These are phyloP conservation scores for Thermothielavioides terrestris DNA, from an alignment of 495 filamentous ascomycete genomes.

Conservation along the genomic window DNA sequence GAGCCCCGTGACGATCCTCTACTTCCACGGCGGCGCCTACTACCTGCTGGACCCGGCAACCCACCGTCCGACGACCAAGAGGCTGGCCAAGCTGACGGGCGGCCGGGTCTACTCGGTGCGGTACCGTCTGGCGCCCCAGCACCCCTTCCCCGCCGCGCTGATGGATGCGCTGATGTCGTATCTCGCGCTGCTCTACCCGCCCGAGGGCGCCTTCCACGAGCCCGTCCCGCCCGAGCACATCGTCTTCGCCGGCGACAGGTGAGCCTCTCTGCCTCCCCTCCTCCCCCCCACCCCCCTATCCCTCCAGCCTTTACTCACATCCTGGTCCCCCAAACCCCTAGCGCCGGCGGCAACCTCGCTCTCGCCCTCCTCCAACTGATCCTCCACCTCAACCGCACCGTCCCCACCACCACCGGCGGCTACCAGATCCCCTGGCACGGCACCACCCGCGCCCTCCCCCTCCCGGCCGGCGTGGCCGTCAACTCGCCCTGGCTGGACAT, in stretches of 20 bases:
- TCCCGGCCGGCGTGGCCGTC: conserved; percentile 61
- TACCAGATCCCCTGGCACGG: conserved; percentile 58
- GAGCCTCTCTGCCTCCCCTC: not conserved
- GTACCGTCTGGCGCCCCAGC: conserved; percentile 82
- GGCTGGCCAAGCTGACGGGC: conserved; percentile 41
- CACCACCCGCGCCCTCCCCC: conserved; percentile 41
- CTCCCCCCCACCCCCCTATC: not conserved
- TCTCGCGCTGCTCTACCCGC: conserved; percentile 73
- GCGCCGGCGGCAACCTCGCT: conserved; percentile 71
- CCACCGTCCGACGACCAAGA: conserved; percentile 43
- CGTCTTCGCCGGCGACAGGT: conserved; percentile 67
- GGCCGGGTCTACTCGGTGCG: conserved; percentile 66
- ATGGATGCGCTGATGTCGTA: conserved; percentile 80
- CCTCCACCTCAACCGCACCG: conserved; percentile 53
- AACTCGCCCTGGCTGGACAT: conserved; percentile 73
- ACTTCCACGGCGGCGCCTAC: conserved; percentile 87
- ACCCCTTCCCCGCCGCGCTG: conserved; percentile 73
- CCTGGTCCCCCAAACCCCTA: conserved; percentile 26
- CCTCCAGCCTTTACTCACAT: not conserved
- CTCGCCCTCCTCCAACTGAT: conserved; percentile 66
- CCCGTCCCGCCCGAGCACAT: conserved; percentile 63
- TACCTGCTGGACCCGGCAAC: conserved; percentile 70
- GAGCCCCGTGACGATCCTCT: conserved; percentile 62
- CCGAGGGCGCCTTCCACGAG: conserved; percentile 60
- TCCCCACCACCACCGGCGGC: too few species aligned